Percentiles rank a stretch among this genome's conserved stretches.
Evolutionary conservation across 768 basidiomycete species (phyloP).

Genomic region (Leccinum imitatum): DNA sequence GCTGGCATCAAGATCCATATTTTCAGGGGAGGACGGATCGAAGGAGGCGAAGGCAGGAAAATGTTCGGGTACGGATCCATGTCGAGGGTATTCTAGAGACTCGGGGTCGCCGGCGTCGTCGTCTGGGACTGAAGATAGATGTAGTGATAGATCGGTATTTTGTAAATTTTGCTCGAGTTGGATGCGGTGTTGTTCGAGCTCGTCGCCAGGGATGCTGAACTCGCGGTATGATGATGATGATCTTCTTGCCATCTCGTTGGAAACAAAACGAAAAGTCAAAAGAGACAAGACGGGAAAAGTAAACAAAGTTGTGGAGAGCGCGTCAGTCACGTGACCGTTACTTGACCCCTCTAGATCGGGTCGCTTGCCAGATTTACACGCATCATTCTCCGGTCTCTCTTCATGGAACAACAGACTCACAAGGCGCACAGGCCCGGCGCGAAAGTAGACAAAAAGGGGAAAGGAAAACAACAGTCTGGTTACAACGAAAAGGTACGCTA

Average conservation of each 20-base stretch:
- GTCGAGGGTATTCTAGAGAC: conserved; percentile 69
- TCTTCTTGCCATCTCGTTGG: conserved; percentile 27
- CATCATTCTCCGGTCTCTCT: not conserved
- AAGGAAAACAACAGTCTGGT: conserved; percentile 67
- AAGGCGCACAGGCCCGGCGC: conserved; percentile 78
- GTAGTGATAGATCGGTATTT: conserved; percentile 69
- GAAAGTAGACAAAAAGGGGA: conserved; percentile 77
- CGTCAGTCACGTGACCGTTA: conserved; percentile 31
- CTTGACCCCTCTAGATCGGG: conserved; percentile 14
- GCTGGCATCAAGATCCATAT: conserved; percentile 53
- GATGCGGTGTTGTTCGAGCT: conserved; percentile 73
- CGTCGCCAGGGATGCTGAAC: conserved; percentile 65
- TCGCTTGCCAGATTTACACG: conserved; percentile 16
- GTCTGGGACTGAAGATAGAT: conserved; percentile 55
- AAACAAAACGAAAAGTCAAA: conserved; percentile 17
- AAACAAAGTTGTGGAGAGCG: conserved; percentile 26
- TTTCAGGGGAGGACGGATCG: conserved; percentile 53
- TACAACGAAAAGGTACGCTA: conserved; percentile 84
- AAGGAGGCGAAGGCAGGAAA: conserved; percentile 62
- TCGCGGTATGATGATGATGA: conserved; percentile 34
- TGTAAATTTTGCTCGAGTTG: conserved; percentile 78
- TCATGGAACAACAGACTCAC: conserved; percentile 75
- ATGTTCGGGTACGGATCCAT: conserved; percentile 57
- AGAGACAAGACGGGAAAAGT: conserved; percentile 12
- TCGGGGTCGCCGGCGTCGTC: conserved; percentile 44